These are phyloP conservation scores for Butyriboletus appendiculatus DNA, from an alignment of 1,284 basidiomycete genomes.

Conservation along the genomic window DNA sequence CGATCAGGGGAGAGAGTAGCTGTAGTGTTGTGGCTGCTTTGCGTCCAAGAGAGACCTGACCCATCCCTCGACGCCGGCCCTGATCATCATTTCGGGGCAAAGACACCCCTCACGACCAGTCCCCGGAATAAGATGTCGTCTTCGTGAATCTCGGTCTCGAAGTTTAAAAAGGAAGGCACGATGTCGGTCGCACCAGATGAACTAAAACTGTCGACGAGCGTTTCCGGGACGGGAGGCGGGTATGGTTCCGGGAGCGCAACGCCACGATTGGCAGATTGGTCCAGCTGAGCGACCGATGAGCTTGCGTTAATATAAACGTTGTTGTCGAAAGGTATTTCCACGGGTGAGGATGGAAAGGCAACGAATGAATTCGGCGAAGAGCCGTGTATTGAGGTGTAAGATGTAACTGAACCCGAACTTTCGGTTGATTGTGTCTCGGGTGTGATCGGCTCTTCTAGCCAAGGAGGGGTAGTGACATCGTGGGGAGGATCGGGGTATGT, in stretches of 20 bases:
- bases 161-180: not conserved
- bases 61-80: conserved; percentile 9
- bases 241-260: not conserved
- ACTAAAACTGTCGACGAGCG: not conserved
- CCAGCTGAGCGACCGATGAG: too few species aligned
- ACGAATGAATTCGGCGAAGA: not conserved
- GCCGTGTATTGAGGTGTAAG: too few species aligned
- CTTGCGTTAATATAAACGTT: too few species aligned
- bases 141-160: not conserved
- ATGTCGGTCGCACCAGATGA: not conserved
- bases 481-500: not conserved
- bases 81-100: conserved; percentile 17
- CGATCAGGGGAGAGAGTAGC: too few species aligned
- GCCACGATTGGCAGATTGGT: too few species aligned
- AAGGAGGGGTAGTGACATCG: not conserved
- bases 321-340: not conserved
- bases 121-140: not conserved
- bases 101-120: conserved; percentile 13
- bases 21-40: not conserved
- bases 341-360: not conserved
- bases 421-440: too few species aligned
- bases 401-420: not conserved
- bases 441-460: too few species aligned
- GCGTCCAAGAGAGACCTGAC: not conserved
- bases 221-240: not conserved